Percentiles rank a stretch among this genome's conserved stretches.
Evolutionary conservation across 345 rosid genomes (phyloP).

Genomic region (Eucalyptus pauciflora): DNA sequence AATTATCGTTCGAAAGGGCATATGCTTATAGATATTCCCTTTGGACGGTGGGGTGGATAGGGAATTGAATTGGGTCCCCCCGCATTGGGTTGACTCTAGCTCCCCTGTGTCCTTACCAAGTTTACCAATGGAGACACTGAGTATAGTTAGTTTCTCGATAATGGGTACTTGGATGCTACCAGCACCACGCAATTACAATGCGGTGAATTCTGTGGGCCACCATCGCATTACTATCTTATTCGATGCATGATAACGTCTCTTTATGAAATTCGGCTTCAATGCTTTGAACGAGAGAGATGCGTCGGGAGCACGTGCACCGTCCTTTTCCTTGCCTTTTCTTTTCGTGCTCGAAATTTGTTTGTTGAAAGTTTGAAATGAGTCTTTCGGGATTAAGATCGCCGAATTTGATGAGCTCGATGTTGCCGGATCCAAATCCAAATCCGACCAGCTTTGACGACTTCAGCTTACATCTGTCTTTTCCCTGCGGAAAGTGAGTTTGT

Average conservation of each 20-base stretch:
- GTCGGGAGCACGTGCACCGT: not conserved
- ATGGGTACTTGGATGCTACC: not conserved
- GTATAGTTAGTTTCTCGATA: not conserved
- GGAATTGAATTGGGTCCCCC: not conserved
- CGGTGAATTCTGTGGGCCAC: rapidly evolving
- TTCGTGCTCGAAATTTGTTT: not conserved
- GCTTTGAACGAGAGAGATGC: not conserved
- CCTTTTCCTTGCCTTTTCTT: not conserved
- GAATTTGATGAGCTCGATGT: not conserved
- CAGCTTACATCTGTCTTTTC: not conserved
- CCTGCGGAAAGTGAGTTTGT: not conserved
- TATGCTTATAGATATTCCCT: not conserved
- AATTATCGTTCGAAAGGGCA: not conserved
- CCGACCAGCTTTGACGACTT: not conserved
- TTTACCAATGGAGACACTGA: not conserved
- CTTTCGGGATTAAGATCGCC: not conserved
- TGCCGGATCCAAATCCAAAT: not conserved
- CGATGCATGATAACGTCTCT: rapidly evolving
- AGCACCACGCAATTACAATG: rapidly evolving
- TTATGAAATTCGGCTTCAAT: not conserved
- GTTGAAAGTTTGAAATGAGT: not conserved
- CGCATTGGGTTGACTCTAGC: not conserved
- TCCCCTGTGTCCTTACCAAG: not conserved
- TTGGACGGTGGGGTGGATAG: not conserved
- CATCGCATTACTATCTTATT: not conserved